Evolutionary conservation across 2,329 filamentous ascomycete species (phyloP).

Genomic region (Didymella pinodella): DNA sequence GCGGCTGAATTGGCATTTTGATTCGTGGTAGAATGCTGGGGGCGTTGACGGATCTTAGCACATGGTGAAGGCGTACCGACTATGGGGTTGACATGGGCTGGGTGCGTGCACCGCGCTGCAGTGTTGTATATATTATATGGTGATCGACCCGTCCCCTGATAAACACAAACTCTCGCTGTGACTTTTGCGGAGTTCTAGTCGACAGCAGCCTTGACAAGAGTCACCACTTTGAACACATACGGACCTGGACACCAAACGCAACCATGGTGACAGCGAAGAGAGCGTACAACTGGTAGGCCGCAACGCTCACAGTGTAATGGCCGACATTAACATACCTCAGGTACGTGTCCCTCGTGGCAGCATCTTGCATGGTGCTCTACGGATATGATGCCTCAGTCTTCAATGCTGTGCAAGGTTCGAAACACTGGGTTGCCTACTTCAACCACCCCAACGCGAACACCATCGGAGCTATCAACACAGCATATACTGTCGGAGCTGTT

Average conservation of each 20-base stretch:
- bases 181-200: constrained; percentile 27
- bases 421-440: constrained; percentile 72
- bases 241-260: constrained; percentile 17
- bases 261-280: constrained; percentile 49
- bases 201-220: constrained; percentile 15
- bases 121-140: constrained; percentile 32
- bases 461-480: constrained; percentile 69
- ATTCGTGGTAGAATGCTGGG: constrained; percentile 43
- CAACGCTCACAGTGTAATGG: background rate
- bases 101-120: constrained; percentile 23
- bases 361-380: constrained; percentile 77
- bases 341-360: constrained; percentile 74
- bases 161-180: constrained; percentile 29
- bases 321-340: constrained; percentile 46
- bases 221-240: constrained; percentile 7
- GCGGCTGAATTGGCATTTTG: constrained; percentile 31
- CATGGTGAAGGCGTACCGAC: constrained; percentile 31
- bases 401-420: constrained; percentile 73
- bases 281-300: constrained; percentile 57
- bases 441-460: constrained; percentile 57
- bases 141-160: constrained; percentile 15
- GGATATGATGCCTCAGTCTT: constrained; percentile 78
- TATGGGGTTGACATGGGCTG: constrained; percentile 35
- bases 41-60: constrained; percentile 26
- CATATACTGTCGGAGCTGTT: constrained; percentile 75